Percentiles rank a stretch among this genome's conserved stretches.
These are phyloP conservation scores for Botrytis cinerea DNA, from an alignment of 2,329 filamentous ascomycete genomes.

Conservation along the genomic window DNA sequence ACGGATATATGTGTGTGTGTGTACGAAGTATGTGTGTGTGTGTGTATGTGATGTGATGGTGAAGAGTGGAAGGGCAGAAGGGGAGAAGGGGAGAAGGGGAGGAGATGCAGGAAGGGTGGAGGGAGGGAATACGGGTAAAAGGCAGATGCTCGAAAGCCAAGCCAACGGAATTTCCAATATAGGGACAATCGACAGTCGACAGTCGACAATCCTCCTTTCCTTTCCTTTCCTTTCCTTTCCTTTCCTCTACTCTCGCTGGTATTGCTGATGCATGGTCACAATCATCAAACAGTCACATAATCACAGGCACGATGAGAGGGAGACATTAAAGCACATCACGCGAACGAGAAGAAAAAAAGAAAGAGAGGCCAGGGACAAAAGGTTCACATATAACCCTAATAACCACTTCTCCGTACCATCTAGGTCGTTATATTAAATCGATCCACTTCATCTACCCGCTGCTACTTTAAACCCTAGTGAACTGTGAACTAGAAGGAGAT, in stretches of 20 bases:
- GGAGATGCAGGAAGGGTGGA: neutral
- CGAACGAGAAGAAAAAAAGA: neutral
- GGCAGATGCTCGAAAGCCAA: neutral
- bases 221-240: constrained; percentile 1
- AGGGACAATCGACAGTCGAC: neutral
- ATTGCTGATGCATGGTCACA: neutral
- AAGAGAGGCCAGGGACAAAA: neutral
- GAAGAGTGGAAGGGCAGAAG: neutral
- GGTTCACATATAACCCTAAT: neutral
- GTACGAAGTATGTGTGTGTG: neutral
- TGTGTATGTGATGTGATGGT: neutral
- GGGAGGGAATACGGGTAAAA: neutral
- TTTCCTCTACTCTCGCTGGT: neutral
- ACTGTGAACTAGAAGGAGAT: neutral
- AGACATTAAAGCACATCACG: neutral
- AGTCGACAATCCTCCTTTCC: neutral
- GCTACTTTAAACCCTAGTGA: neutral
- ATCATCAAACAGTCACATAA: neutral
- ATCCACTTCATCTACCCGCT: constrained; percentile 9
- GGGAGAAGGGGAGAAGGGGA: neutral
- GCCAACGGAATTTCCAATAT: neutral
- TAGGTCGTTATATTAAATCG: neutral
- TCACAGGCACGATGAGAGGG: neutral
- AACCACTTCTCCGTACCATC: neutral
- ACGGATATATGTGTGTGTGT: neutral